Base-by-base conservation (phyloP, 306 rosid species). In the Carpinus viminea region DNA sequence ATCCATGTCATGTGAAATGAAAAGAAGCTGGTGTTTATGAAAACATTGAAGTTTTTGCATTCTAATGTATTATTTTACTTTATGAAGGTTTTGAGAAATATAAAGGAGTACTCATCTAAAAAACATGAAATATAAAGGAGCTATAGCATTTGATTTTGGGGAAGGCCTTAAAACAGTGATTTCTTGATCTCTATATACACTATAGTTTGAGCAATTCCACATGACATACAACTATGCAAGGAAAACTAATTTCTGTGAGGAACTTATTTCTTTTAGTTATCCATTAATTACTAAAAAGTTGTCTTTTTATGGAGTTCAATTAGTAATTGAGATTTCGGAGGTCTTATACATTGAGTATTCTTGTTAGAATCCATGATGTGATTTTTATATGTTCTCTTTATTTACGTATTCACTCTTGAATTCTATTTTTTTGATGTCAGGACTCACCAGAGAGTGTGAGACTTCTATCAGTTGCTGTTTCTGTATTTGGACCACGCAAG, bases 401-500 rank as follows among this genome's bases (percentile, higher is more conserved):
- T 34, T 20, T 2, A 28, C 74, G 51, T 75, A 41, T 74, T 82
- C 74, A 38, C 43, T 31, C 68, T 84, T 83, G 79, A 46, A 12
- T 10, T 34, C 54, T 77, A 41, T 72, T 64, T 84, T 77, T 65
- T 80, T 24, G 62, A 73, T 78, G 34, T 69, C 90, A 94, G 98
- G 92, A 91, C 76, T 91, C 97, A 61, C 89, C 92, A 24, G 83
- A 79, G 85, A 46, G 92, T 47, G 89, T 91, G 79, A 86, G 84
- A 81, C 91, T 92, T 80, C 79, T 94, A 41, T 78, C 91, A 2
- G 85, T 82, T 69, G 87, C 97, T 76, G 86, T 88, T 75, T 91
- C 95, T 62, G 84, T 92, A 77, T 94, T 89, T 88, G 98, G 98
- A 74, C 95, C 98, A 1, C 89, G 81, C 76, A 82, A 86, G 85